These are phyloP conservation scores for Dryadomyces quercus-mongolicae DNA, from an alignment of 2,329 filamentous ascomycete species.

Conservation along the genomic window DNA sequence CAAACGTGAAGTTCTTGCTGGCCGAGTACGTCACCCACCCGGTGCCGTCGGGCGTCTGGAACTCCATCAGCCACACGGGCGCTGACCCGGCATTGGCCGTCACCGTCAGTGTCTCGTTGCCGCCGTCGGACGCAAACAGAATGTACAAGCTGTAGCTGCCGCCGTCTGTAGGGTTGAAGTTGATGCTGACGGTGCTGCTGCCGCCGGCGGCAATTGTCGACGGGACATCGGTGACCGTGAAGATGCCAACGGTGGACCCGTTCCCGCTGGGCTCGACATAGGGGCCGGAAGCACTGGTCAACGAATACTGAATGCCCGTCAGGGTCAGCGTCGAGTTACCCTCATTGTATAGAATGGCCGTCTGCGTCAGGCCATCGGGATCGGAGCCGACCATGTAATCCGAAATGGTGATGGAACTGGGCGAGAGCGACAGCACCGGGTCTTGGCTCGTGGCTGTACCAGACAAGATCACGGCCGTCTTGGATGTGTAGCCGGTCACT, in stretches of 20 bases:
- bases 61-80: slow-evolving; percentile 39
- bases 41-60: slow-evolving; percentile 36
- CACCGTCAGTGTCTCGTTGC: slow-evolving; percentile 33
- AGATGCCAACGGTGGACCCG: slow-evolving; percentile 30
- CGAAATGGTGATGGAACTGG: slow-evolving; percentile 35
- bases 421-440: slow-evolving; percentile 33
- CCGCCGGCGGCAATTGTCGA: slow-evolving; percentile 26
- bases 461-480: slow-evolving; percentile 31
- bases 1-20: slow-evolving; percentile 37
- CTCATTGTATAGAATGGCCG: slow-evolving; percentile 34
- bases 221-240: slow-evolving; percentile 35
- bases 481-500: slow-evolving; percentile 31
- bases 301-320: slow-evolving; percentile 29
- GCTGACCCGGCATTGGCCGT: slow-evolving; percentile 35
- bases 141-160: slow-evolving; percentile 39
- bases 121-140: slow-evolving; percentile 34
- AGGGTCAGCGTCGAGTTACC: slow-evolving; percentile 35
- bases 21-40: slow-evolving; percentile 36
- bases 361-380: slow-evolving; percentile 25
- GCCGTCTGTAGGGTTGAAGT: slow-evolving; percentile 30
- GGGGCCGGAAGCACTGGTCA: slow-evolving; percentile 29
- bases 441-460: slow-evolving; percentile 34
- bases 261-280: slow-evolving; percentile 21
- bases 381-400: slow-evolving; percentile 32
- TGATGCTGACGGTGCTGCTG: slow-evolving; percentile 27